phyloP scores from a whole-genome alignment of 2,329 filamentous ascomycete genomes.

The Aspergillus sclerotialis region DNA sequence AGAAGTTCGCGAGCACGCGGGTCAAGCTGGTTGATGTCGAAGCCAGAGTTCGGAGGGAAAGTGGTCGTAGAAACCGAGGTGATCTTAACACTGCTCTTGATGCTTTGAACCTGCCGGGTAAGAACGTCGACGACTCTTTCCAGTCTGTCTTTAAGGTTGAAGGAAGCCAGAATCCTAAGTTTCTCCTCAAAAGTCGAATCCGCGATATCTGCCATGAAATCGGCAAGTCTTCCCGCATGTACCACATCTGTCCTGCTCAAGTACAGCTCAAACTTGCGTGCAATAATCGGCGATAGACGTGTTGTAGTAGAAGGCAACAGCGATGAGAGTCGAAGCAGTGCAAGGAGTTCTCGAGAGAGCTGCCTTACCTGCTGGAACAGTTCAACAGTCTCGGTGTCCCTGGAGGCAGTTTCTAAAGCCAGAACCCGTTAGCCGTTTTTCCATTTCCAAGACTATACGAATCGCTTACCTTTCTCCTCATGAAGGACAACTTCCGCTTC shows the following conservation, averaged over 20 bases:
- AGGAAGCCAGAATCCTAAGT: constrained; percentile 72
- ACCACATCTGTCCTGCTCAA: constrained; percentile 74
- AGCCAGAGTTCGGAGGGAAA: constrained; percentile 53
- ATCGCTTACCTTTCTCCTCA: constrained; percentile 58
- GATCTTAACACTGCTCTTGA: constrained; percentile 83
- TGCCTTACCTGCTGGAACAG: constrained; percentile 76
- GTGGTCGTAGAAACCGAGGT: constrained; percentile 66
- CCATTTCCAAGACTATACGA: neutral
- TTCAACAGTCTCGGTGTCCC: constrained; percentile 59
- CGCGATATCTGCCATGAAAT: constrained; percentile 94
- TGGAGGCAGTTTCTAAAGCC: constrained; percentile 30
- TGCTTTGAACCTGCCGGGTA: constrained; percentile 69
- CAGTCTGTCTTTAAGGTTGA: constrained; percentile 71
- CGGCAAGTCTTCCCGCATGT: constrained; percentile 79
- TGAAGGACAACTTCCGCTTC: constrained; percentile 70
- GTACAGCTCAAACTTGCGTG: constrained; percentile 76
- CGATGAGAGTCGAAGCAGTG: constrained; percentile 74
- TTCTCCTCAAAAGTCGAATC: constrained; percentile 88
- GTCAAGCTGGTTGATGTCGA: constrained; percentile 48
- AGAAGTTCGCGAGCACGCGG: constrained; percentile 41
- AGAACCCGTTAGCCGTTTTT: constrained; percentile 4
- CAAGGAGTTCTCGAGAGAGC: constrained; percentile 77
- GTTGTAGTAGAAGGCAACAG: constrained; percentile 67
- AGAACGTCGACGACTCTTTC: constrained; percentile 77
- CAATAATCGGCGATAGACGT: constrained; percentile 73